phyloP scores from a whole-genome alignment of 495 filamentous ascomycete species.

The Penicillium steckii region DNA sequence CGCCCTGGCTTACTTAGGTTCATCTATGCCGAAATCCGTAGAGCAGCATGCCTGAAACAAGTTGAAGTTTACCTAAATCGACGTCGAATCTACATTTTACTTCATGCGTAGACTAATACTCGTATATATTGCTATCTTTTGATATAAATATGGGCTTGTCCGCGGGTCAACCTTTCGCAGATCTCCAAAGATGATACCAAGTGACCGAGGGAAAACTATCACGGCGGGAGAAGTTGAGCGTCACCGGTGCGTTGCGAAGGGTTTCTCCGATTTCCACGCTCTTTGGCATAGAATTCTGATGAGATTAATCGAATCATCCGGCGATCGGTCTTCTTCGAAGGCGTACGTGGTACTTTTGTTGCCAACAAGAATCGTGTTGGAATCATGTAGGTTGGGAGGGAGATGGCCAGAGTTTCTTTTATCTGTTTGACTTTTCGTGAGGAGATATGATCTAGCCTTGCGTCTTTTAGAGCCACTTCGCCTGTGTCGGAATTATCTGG shows the following conservation, averaged over 20 bases:
- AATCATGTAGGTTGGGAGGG: slow-evolving; percentile 19
- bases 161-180: no score
- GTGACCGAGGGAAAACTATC: not conserved
- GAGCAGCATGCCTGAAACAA: no score
- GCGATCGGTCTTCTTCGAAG: slow-evolving; percentile 38
- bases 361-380: slow-evolving; percentile 20
- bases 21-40: not conserved
- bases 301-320: not conserved
- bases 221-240: slow-evolving; percentile 1
- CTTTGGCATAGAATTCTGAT: not conserved
- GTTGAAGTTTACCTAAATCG: no score
- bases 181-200: not conserved
- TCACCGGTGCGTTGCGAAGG: not conserved
- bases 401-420: not conserved
- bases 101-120: no score
- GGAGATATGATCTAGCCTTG: not conserved
- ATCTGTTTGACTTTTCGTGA: slow-evolving; percentile 3
- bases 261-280: not conserved
- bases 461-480: slow-evolving; percentile 9
- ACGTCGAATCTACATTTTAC: no score
- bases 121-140: no score
- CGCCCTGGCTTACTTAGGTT: not conserved
- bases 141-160: no score
- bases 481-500: slow-evolving; percentile 8
- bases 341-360: slow-evolving; percentile 35